Conservation (phyloP, 2,329 filamentous ascomycete species). For the Calonectria pteridis region DNA sequence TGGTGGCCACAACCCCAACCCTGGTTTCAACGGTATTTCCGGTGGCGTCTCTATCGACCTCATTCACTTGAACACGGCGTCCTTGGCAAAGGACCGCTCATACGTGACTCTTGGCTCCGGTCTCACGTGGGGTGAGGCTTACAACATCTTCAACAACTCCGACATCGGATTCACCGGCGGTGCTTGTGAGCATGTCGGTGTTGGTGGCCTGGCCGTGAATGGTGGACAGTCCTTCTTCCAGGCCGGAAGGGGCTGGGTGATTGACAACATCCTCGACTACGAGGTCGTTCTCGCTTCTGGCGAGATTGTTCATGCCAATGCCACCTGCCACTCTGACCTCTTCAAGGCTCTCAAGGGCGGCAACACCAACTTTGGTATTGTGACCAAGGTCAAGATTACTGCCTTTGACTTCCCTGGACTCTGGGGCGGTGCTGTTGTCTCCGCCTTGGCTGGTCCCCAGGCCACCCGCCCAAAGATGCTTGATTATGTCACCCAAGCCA, state of each 20-base stretch:
- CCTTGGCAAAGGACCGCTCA: neutral
- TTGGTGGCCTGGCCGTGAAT: neutral
- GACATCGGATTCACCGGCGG: neutral
- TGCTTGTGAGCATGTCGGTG: neutral
- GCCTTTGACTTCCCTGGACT: neutral
- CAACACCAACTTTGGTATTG: neutral
- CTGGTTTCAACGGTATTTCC: neutral
- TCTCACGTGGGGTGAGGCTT: neutral
- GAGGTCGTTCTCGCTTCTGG: neutral
- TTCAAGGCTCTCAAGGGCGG: conserved; percentile 2
- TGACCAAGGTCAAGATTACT: neutral
- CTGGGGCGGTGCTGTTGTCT: neutral
- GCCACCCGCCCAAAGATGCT: neutral
- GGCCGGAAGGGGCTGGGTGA: neutral
- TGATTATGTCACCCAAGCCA: neutral
- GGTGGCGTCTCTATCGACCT: neutral
- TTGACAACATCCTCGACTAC: neutral
- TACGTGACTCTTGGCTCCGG: neutral
- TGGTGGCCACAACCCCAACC: neutral
- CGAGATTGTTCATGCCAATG: neutral
- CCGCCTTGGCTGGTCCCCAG: neutral
- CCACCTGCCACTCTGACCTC: neutral
- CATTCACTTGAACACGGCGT: neutral
- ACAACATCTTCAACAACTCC: neutral
- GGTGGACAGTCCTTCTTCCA: neutral